Evolutionary conservation across 2,329 filamentous ascomycete species (phyloP).

Genomic region (Cladosporium sp.): DNA sequence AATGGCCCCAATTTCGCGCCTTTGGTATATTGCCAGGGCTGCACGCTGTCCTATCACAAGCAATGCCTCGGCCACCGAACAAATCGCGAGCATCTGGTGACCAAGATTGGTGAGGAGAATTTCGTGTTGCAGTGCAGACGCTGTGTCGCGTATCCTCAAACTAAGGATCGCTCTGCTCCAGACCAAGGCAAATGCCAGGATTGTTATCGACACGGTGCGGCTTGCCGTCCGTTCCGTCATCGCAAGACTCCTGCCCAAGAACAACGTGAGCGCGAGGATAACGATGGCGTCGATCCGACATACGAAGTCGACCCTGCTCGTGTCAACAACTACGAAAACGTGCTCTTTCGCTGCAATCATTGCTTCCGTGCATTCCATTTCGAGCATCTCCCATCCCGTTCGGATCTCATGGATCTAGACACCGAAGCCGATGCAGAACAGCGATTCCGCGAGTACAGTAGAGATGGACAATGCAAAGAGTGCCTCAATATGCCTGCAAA

Average conservation of each 20-base stretch:
- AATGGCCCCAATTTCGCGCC: conserved; percentile 58
- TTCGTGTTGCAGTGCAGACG: conserved; percentile 89
- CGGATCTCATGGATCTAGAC: conserved; percentile 41
- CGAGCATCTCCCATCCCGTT: conserved; percentile 66
- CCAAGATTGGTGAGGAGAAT: conserved; percentile 69
- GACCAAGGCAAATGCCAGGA: conserved; percentile 66
- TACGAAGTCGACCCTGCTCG: conserved; percentile 57
- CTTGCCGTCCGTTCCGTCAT: conserved; percentile 71
- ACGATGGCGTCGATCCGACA: conserved; percentile 71
- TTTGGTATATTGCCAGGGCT: conserved; percentile 87
- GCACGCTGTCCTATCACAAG: conserved; percentile 78
- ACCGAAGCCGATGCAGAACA: conserved; percentile 53
- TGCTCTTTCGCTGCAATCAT: conserved; percentile 76
- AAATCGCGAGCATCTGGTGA: conserved; percentile 79
- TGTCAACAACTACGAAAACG: conserved; percentile 69
- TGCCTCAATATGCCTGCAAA: conserved; percentile 64
- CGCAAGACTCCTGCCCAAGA: conserved; percentile 75
- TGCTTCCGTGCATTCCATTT: conserved; percentile 82
- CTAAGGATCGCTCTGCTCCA: conserved; percentile 67
- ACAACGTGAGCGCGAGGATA: conserved; percentile 75
- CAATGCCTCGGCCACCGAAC: conserved; percentile 71
- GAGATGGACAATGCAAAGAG: conserved; percentile 74
- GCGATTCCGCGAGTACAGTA: conserved; percentile 67
- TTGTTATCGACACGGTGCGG: conserved; percentile 61
- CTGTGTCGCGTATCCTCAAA: conserved; percentile 66